Percentiles rank a stretch among this genome's conserved stretches.
Evolutionary conservation across 2,329 filamentous ascomycete species (phyloP).

Genomic region (Sclerotinia borealis): DNA sequence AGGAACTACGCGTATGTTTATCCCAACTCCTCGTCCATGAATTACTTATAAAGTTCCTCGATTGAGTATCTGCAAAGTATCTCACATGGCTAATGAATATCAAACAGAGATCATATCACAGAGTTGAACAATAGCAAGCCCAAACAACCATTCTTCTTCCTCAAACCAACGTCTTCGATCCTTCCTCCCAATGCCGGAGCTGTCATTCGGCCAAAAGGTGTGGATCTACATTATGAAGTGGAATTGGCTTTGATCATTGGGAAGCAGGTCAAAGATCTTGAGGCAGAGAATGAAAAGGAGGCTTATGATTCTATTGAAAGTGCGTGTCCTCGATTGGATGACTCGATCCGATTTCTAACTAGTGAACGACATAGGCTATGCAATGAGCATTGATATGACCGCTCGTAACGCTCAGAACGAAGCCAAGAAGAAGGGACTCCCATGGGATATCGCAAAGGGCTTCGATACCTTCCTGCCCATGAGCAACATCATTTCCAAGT

Average conservation of each 20-base stretch:
- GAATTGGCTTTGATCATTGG: constrained; percentile 88
- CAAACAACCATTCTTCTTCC: constrained; percentile 98
- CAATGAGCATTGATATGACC: constrained; percentile 94
- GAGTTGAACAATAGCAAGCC: constrained; percentile 84
- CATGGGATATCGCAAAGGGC: constrained; percentile 94
- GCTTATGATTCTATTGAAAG: constrained; percentile 78
- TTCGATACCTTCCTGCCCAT: constrained; percentile 97
- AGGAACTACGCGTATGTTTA: constrained; percentile 83
- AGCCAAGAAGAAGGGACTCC: constrained; percentile 93
- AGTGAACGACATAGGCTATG: constrained; percentile 56
- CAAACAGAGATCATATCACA: constrained; percentile 74
- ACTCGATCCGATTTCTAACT: background rate
- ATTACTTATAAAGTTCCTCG: constrained; percentile 4
- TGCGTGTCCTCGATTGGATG: constrained; percentile 36
- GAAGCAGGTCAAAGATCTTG: constrained; percentile 69
- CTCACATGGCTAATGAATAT: background rate
- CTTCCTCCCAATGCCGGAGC: constrained; percentile 72
- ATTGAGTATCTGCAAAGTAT: background rate
- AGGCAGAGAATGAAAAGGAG: constrained; percentile 65
- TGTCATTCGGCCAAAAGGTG: constrained; percentile 73
- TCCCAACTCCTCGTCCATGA: constrained; percentile 7
- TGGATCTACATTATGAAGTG: constrained; percentile 89
- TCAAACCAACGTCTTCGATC: constrained; percentile 87
- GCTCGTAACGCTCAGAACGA: constrained; percentile 92
- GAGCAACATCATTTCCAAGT: constrained; percentile 73